Conservation (phyloP, 805 yeast genomes). For the Sungouiella blattae region DNA sequence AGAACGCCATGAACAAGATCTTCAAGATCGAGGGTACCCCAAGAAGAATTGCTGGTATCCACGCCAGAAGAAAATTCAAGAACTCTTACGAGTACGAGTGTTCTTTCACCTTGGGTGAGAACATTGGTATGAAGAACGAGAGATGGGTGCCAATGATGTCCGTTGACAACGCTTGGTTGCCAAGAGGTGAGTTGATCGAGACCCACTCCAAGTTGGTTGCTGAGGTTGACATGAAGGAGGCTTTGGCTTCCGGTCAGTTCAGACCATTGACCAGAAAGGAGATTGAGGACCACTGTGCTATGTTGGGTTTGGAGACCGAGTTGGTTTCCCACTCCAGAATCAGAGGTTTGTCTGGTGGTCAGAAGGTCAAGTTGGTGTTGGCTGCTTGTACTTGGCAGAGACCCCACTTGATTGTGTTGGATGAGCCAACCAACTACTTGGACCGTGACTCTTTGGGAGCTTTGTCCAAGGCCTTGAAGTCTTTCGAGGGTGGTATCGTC, state of each 20-base stretch:
- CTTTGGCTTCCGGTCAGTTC: constrained; percentile 99
- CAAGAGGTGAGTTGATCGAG: constrained; percentile 97
- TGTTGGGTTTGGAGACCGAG: constrained; percentile 98
- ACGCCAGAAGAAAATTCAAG: constrained; percentile 99
- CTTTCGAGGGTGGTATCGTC: constrained; percentile 99
- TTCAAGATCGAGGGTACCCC: constrained; percentile 98
- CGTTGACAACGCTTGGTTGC: constrained; percentile 99
- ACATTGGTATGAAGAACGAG: constrained; percentile 97
- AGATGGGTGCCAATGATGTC: constrained; percentile 99
- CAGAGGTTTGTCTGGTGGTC: constrained; percentile 99
- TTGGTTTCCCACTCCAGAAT: constrained; percentile 99
- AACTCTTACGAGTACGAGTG: constrained; percentile 99
- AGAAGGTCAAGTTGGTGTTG: constrained; percentile 97
- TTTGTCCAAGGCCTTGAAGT: constrained; percentile 96
- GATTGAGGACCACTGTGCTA: constrained; percentile 97
- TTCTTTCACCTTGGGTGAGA: constrained; percentile 96
- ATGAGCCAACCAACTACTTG: constrained; percentile 99
- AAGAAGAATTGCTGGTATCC: constrained; percentile 94
- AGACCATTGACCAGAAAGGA: constrained; percentile 99
- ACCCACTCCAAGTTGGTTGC: constrained; percentile 97
- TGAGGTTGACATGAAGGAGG: constrained; percentile 99
- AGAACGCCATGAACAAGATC: constrained; percentile 98
- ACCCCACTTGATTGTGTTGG: constrained; percentile 98
- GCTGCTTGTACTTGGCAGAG: constrained; percentile 99
- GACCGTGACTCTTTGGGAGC: constrained; percentile 99